These are phyloP conservation scores for Solanum hybrid DNA, from an alignment of 305 asterid genomes.

Conservation along the genomic window DNA sequence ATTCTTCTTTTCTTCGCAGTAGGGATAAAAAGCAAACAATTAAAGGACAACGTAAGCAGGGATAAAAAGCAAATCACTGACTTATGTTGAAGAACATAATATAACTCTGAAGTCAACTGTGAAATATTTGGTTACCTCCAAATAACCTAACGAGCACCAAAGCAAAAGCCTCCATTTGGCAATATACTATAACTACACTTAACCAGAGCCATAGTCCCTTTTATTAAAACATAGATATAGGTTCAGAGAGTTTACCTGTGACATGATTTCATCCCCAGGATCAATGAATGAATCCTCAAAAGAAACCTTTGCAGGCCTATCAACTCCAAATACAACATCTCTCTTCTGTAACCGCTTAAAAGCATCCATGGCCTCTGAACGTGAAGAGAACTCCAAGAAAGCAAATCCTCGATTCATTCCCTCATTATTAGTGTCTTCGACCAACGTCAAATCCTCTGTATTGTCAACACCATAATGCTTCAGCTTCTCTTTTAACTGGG, in stretches of 20 bases:
- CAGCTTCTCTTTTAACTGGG: slow-evolving; percentile 86
- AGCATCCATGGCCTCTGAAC: slow-evolving; percentile 98
- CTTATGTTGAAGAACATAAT: neutral
- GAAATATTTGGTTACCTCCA: neutral
- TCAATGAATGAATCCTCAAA: slow-evolving; percentile 97
- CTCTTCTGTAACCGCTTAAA: slow-evolving; percentile 92
- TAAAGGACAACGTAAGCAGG: neutral
- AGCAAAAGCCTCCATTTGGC: neutral
- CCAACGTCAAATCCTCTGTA: slow-evolving; percentile 84
- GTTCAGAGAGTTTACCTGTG: slow-evolving; percentile 64
- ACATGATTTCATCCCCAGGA: slow-evolving; percentile 99
- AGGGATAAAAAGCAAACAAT: neutral
- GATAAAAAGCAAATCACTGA: neutral
- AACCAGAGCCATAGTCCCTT: neutral
- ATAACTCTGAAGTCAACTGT: neutral
- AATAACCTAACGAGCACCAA: neutral
- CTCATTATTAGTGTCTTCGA: slow-evolving; percentile 67
- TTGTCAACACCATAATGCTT: slow-evolving; percentile 69
- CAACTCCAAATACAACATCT: slow-evolving; percentile 84
- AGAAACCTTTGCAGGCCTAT: slow-evolving; percentile 96
- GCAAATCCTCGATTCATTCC: slow-evolving; percentile 93
- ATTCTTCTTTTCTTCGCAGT: neutral
- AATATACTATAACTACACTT: neutral
- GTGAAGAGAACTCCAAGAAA: slow-evolving; percentile 85
- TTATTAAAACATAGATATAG: neutral